Base-by-base conservation (phyloP, 2,329 filamentous ascomycete species). In the Hymenoscyphus salicellus region DNA sequence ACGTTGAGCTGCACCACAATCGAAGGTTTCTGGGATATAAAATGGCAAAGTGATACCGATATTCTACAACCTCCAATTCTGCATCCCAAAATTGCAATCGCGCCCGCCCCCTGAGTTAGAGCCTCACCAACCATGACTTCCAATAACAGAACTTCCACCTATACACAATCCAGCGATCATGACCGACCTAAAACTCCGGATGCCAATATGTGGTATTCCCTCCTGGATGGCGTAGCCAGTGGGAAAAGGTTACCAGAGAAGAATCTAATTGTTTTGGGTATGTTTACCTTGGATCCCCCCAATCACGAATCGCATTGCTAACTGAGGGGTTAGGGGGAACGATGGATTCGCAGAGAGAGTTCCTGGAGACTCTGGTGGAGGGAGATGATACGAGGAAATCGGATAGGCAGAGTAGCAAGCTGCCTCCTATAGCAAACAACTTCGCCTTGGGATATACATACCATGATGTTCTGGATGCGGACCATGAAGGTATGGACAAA, bases 391-490 rank as follows among this genome's bases (percentile, higher is more conserved):
- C 82, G 70, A 81, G 78, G 63, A 74, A 70, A 59, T 78, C 81
- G 70, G 86, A 84, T 77, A 83, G 80, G 73, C 83, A 83, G 75
- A 82, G 74, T 72, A 81, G 75, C 71, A 88, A 86, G 76, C 84
- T 85, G 66, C 89, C 92, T 1, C 92, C 92, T 26, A 86, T 97
- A 74, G 93, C 93, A 63, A 97, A 97, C 75, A 90, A 90, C 75
- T 97, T 96, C 78, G 93, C 93, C 11, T 80, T 97, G 65, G 93
- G 93, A 60, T 97, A 97, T 77, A 97, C 93, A 62, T 97, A 97
- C 79, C 92, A 96, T 76, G 92, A 97, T 78, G 92, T 97, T 43
- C 83, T 97, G 43, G 93, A 97, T 77, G 90, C 92, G 63, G 93
- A 97, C 75, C 93, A 96, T 77, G 94, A 97, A 82, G 91, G 91